Evolutionary conservation across 192 early-diverging fungal genomes (phyloP), one percentile per base, ranked within the genome.

Genomic region (Coemansia sp.): DNA sequence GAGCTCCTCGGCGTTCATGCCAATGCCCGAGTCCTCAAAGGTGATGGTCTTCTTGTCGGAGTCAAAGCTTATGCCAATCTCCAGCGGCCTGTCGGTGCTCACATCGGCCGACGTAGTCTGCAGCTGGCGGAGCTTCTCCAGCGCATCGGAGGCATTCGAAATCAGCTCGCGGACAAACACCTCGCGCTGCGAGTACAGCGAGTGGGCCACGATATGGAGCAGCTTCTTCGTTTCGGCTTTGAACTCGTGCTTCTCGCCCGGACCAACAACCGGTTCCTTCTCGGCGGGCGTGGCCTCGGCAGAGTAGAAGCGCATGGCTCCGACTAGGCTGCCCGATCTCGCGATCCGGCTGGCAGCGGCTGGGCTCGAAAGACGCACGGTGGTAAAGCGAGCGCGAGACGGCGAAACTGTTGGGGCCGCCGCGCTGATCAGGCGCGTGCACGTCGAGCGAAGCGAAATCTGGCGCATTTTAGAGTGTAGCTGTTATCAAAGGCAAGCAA

Each of bases 161-260:
- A 97, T 92, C 17, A 99, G 81, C 78, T 99, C 96, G 23, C 96
- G 82, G 65, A 99, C 81, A 67, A 99, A 99, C 46, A 99, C 93
- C 58, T 99, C 94, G 70, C 83, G 82, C 46, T 85, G 86, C 60
- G 96, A 97, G 84, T 98, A 99, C 17, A 99, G 79, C 20, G 89
- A 92, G 74, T 97, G 92, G 70, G 95, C 94, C 58, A 99, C 91
- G 47, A 99, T 79, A 56, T 91, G 87, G 79, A 98, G 93, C 53
- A 98, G 68, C 57, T 87, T 83, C 34, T 86, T 86, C 11, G 95
- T 90, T 60, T 97, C 93, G 48, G 93, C 86, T 82, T 95, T 82
- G 58, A 89, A 90, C 60, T 83, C 67, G 75, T 84, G 85, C 52
- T 62, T 77, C 63, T 87, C 83, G n/a, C 54, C 41, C 4, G 55